Base-by-base conservation (phyloP, 768 basidiomycete species). In the Russula griseocarnosa region DNA sequence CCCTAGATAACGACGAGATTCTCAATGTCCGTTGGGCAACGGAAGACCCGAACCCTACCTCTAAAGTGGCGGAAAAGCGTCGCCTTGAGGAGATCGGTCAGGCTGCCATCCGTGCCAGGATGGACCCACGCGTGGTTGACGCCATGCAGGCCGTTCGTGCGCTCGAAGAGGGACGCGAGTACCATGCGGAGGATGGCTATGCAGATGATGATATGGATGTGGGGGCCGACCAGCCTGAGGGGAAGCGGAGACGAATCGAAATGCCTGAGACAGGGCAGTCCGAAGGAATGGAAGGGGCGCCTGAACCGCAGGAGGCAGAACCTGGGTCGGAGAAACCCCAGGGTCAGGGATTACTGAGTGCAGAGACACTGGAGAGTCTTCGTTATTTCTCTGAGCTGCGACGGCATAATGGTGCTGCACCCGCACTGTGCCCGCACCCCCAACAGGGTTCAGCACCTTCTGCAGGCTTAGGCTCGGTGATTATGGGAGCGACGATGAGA, bases 21-120 rank as follows among this genome's bases (percentile, higher is more conserved):
- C 82, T 98, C 65, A 99, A 99, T 75, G 94, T 98, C 58, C 88
- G 96, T 54, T 99, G 97, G 97, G 97, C 97, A 40, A 98, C 96
- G 0, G 96, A 97, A 72, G 97, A 99, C 73, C 97, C 97, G 1
- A 99, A 99, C 73, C 97, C 96, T 1, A 85, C 85, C 0, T 86
- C 89, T 66, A 95, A 94, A 70, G 86, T 89, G 9, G 83, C 84
- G 0, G 97, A 98, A 75, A 90, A 94, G 70, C 80, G 83, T 10
- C 80, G 94, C 14, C 73, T 99, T 32, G 90, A 94, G 72, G 86
- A 89, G 3, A 79, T 87, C 69, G 97, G 97, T 0, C 86, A 89
- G 67, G 86, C 91, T 63, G 94, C 91, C 3, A 95, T 99, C 71
- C 82, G 83, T 46, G 84, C 89, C 24, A 81, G 82, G 55, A 87